Evolutionary conservation across 768 basidiomycete species (phyloP).

Genomic region (Tremella yokohamensis): DNA sequence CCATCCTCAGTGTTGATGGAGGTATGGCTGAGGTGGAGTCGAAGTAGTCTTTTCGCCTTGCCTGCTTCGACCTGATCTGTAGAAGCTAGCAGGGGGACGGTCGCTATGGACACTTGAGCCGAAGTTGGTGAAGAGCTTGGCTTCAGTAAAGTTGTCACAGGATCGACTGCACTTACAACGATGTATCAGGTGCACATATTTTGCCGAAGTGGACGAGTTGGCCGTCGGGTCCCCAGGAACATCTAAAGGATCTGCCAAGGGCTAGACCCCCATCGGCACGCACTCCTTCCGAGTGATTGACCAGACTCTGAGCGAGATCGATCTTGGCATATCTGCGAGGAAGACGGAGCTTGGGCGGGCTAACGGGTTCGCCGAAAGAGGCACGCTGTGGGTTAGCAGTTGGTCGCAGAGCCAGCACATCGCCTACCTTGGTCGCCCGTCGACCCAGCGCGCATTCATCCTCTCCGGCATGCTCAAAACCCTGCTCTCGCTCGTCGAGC

Average conservation of each 20-base stretch:
- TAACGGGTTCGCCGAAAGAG: constrained; percentile 68
- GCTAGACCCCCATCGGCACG: constrained; percentile 78
- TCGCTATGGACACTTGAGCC: constrained; percentile 33
- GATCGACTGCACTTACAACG: constrained; percentile 52
- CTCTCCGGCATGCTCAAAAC: constrained; percentile 51
- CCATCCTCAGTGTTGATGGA: constrained; percentile 62
- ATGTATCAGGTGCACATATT: constrained; percentile 50
- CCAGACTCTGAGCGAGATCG: constrained; percentile 59
- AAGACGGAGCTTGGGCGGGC: constrained; percentile 66
- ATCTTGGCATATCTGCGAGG: constrained; percentile 76
- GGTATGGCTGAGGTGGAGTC: constrained; percentile 72
- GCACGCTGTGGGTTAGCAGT: constrained; percentile 57
- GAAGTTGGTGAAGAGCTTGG: constrained; percentile 20
- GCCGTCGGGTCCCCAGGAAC: constrained; percentile 83
- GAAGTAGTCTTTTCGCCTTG: constrained; percentile 63
- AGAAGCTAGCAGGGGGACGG: constrained; percentile 36
- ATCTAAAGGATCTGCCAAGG: constrained; percentile 80
- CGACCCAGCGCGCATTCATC: constrained; percentile 33
- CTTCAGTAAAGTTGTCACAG: constrained; percentile 15
- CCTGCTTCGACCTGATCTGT: constrained; percentile 30
- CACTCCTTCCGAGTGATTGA: constrained; percentile 63
- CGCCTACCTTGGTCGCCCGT: constrained; percentile 42
- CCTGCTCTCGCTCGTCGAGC: constrained; percentile 17
- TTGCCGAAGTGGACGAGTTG: constrained; percentile 71
- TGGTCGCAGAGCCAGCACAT: background rate